Conservation (phyloP, 2,329 filamentous ascomycete species). For the Falciphora oryzae region DNA sequence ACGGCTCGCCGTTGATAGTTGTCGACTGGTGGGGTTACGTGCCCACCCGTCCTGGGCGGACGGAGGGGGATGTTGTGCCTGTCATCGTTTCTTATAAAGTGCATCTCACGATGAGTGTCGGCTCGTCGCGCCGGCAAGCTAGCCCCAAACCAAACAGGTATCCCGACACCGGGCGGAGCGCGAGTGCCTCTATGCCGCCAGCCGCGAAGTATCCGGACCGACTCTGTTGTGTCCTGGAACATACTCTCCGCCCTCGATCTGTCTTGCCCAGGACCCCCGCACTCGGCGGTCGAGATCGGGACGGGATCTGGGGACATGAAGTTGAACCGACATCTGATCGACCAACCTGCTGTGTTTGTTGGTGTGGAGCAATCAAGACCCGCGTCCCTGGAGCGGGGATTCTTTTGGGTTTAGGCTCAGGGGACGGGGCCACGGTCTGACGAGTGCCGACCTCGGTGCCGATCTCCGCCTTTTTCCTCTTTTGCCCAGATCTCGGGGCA, state of each 20-base stretch:
- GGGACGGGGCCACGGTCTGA: background rate
- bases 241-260: background rate
- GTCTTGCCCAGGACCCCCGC: background rate
- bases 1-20: no score
- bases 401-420: background rate
- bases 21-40: no score
- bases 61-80: background rate
- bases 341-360: no score
- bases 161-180: background rate
- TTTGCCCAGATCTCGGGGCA: background rate
- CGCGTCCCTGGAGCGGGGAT: background rate
- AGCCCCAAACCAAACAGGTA: background rate
- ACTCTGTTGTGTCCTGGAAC: background rate
- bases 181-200: background rate
- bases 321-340: no score
- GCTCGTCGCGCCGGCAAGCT: background rate
- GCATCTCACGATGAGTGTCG: background rate
- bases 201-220: background rate
- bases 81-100: background rate
- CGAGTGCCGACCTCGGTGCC: background rate
- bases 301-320: background rate
- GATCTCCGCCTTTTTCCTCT: no score
- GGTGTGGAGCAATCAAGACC: no score
- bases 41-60: no score
- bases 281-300: no score